Conservation (phyloP, 148 eudicot genomes). For the Nepenthes mirabilis region DNA sequence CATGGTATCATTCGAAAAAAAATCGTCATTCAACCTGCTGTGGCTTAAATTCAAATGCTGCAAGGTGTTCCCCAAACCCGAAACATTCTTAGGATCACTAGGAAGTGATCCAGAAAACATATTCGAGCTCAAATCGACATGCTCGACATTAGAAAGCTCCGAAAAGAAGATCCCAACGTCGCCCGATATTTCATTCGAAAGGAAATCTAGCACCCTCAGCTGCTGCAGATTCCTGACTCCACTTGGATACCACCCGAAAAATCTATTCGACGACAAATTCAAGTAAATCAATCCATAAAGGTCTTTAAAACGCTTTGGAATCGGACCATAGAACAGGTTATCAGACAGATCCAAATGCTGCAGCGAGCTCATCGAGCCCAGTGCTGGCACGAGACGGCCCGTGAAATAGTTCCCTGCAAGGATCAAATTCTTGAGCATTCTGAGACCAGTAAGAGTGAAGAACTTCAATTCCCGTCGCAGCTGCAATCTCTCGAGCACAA, state of each 20-base stretch:
- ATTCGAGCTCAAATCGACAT: slow-evolving; percentile 71
- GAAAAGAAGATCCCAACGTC: slow-evolving; percentile 41
- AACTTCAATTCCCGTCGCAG: slow-evolving; percentile 70
- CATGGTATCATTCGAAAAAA: slow-evolving; percentile 35
- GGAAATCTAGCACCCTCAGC: slow-evolving; percentile 59
- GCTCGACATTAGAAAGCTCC: slow-evolving; percentile 45
- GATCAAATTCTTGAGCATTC: slow-evolving; percentile 34
- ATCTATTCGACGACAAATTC: slow-evolving; percentile 64
- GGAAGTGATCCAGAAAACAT: slow-evolving; percentile 50
- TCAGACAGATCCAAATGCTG: slow-evolving; percentile 60
- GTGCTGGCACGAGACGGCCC: slow-evolving; percentile 59
- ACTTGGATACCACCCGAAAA: slow-evolving; percentile 41
- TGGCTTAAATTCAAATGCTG: slow-evolving; percentile 52
- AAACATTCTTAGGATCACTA: slow-evolving; percentile 21
- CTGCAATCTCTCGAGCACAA: slow-evolving; percentile 34
- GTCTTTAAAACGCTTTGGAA: slow-evolving; percentile 52
- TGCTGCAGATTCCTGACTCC: slow-evolving; percentile 64
- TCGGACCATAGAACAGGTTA: slow-evolving; percentile 64
- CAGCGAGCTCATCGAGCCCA: slow-evolving; percentile 43
- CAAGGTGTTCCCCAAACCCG: slow-evolving; percentile 56
- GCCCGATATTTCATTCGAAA: slow-evolving; percentile 44
- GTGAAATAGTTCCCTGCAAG: slow-evolving; percentile 49
- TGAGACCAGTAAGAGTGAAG: slow-evolving; percentile 34
- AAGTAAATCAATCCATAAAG: slow-evolving; percentile 52
- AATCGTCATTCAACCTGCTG: slow-evolving; percentile 47